Evolutionary conservation across 768 basidiomycete genomes (phyloP), one percentile per base, ranked within the genome.

Genomic region (Lyophyllum atratum): DNA sequence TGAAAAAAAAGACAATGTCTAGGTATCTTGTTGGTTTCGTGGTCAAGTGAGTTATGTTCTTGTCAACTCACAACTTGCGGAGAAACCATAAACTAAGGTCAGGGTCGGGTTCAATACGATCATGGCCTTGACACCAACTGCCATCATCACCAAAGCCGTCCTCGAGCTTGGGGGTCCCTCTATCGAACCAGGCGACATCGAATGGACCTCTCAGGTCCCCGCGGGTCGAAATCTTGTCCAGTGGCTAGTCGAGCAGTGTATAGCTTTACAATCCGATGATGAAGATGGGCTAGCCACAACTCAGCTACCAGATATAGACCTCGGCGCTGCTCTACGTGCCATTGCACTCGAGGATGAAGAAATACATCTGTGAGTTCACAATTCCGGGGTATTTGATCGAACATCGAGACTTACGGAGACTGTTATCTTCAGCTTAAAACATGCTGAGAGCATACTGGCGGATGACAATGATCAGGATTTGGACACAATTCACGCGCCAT

Each of bases 301-400:
- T 17, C 17, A 34, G 21, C 12, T 22, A 31, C 47, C 39, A 50
- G 59, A 46, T 4, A 6, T 24, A 5, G 52, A 57, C 5, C 44
- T 60, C 21, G 25, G 48, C 26, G 67, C 61, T 17, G 60, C 66
- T 6, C 46, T 76, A n/a, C 54, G 63, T 3, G 54, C 64, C 22
- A 70, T 75, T 49, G 69, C 72, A 3, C 54, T 76, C 7, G 69
- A 75, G 51, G 48, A 55, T 4, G 68, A 70, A 15, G 74, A 75
- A 53, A 29, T 67, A 22, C 33, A 69, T 15, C 58, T 67, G 74
- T 75, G 39, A 4, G 68, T 48, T 10, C 15, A 12, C 19, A 9
- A 8, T 3, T 31, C 14, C 5, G 33, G 33, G 10, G 19, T 56
- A 1, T 29, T 49, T 12, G 12, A 37, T 15, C 4, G 1, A 22